Evolutionary conservation across 148 eudicot genomes (phyloP), one percentile per base, ranked within the genome.

Genomic region (Rhododendron simsii): DNA sequence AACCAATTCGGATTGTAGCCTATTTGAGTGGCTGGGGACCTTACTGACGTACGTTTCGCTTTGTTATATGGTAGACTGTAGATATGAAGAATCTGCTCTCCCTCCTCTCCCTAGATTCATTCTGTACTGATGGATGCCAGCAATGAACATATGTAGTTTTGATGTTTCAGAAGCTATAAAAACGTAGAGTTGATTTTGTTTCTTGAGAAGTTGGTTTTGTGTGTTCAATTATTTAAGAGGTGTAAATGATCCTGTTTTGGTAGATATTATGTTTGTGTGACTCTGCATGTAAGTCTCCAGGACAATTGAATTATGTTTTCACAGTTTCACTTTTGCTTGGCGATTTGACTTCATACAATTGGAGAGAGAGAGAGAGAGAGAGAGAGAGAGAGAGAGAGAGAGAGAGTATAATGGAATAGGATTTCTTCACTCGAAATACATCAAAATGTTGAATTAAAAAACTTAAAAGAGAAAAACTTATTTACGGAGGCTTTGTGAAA

Each of bases 11-110:
- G 67, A 81, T 74, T 50, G 28, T 81, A 33, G 41, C 69, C 55
- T 86, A 30, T 86, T 81, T 86, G 84, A 86, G 87, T 81, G 69
- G 14, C 61, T 86, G 87, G 84, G 87, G 84, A 47, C 84, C 84
- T 20, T 86, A 86, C 47, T 81, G 76, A 85, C 65, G 14, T 69
- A 11, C 26, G 39, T 8, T n/a, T 65, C 10, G 1, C 3, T 23
- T 65, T 65, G 71, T n/a, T 65, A n/a, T 69, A 69, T 69, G 16
- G 14, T 30, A 3, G 45, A 41, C 45, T 0, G 45, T 41, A 41
- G 75, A 26, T 30, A 16, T 13, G 7, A 28, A 69, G 7, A 69
- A 12, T 14, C 39, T 26, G 30, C 37, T 69, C 15, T 69, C 37
- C 71, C 71, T 8, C 5, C 13, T 67, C 74, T 26, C 74, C 2